These are phyloP conservation scores for Trichoderma gracile DNA, from an alignment of 2,329 filamentous ascomycete species.

Conservation along the genomic window DNA sequence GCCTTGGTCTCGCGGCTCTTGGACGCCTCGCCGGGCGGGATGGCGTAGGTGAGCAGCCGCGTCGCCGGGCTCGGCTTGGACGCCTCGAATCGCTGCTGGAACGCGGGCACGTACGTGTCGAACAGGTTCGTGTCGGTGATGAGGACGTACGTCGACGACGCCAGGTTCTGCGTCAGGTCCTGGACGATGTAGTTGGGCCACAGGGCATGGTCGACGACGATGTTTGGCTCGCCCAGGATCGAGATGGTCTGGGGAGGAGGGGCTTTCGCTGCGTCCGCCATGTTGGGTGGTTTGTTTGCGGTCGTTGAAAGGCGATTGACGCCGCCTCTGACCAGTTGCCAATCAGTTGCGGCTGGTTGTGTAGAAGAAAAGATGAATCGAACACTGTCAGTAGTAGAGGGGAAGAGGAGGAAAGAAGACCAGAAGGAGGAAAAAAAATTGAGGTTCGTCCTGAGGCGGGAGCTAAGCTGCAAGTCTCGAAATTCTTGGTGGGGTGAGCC, in stretches of 20 bases:
- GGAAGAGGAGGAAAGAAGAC: no score
- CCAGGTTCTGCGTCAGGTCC: constrained; percentile 75
- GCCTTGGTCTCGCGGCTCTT: constrained; percentile 93
- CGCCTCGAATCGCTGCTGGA: constrained; percentile 51
- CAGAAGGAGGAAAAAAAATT: no score
- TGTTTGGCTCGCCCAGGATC: constrained; percentile 86
- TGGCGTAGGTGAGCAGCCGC: constrained; percentile 80
- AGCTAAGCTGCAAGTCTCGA: background rate
- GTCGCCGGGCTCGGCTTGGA: constrained; percentile 41
- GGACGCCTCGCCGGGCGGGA: constrained; percentile 88
- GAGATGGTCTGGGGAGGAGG: constrained; percentile 51
- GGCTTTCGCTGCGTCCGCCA: constrained; percentile 12
- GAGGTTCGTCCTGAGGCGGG: background rate
- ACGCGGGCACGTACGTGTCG: constrained; percentile 75
- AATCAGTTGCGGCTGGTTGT: background rate
- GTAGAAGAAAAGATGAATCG: background rate
- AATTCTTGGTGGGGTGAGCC: constrained; percentile 22
- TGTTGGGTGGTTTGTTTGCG: background rate
- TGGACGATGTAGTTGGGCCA: constrained; percentile 80
- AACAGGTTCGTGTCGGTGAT: constrained; percentile 94
- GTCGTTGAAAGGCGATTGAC: constrained; percentile 9
- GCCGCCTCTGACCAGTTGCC: constrained; percentile 15
- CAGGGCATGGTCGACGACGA: constrained; percentile 87
- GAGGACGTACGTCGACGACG: constrained; percentile 90
- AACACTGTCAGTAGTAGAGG: no score